Base-by-base conservation (phyloP, 2,329 filamentous ascomycete species). In the Aureobasidium leucospermi region DNA sequence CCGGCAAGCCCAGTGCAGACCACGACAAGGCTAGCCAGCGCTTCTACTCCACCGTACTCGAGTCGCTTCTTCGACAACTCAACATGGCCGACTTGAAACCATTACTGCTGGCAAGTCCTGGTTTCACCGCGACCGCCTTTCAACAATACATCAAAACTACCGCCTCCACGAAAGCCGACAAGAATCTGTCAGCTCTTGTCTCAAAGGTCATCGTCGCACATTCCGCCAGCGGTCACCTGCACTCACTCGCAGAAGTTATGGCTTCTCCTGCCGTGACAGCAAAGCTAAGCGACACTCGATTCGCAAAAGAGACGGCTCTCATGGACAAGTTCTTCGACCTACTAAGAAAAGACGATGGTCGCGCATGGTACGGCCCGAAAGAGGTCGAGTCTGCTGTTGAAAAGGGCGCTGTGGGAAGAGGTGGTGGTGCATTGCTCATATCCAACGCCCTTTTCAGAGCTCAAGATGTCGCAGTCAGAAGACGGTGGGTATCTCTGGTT, bases 401-500 rank as follows among this genome's bases (percentile, higher is more conserved):
- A 10, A 89, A 94, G 66, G 93, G 93, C 1, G 94, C 92, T 0
- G 90, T 97, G 0, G 92, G 92, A 0, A 81, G 87, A 13, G 90
- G 92, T 8, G 92, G 92, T 0, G 92, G 91, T 11, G 84, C 91
- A 2, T 74, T 99, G 52, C 78, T 99, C 59, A 86, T 99, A 67
- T 95, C 88, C 65, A 96, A 96, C 71, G 83, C 85, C 1, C 77
- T 97, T 1, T 97, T 99, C 73, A 81, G 94, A 51, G 91, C 88
- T 64, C 83, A 93, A 67, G 86, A 95, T 60, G 81, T 96, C 6
- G 81, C 79, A 0, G 86, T 85, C 61, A 80, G 94, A 65, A 89
- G 86, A 70, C 83, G 85, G 63, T 97, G 92, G 79, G 93, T 97
- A 1, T 78, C 77, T 8, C 79, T 97, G 47, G 92, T 97, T 3